Base-by-base conservation (phyloP, 805 yeast species). In the Cyberlindnera samutprakarnensis region DNA sequence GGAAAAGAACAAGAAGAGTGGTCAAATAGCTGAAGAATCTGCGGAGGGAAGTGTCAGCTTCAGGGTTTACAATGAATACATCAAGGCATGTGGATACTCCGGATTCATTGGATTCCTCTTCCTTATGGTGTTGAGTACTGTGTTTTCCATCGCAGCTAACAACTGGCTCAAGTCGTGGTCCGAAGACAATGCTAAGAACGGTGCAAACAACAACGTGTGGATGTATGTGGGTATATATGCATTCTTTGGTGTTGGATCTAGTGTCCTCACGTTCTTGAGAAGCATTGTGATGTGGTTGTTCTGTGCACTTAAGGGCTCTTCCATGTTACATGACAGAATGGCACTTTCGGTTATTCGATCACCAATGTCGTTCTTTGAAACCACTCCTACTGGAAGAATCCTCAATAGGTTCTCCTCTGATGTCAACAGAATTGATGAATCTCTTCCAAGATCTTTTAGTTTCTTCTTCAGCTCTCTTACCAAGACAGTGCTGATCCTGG, bases 161-260 rank as follows among this genome's bases (percentile, higher is more conserved):
- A 73, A 72, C 49, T 76, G 84, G 78, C 61, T 79, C 43, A 78
- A 78, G 42, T 61, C 67, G 38, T 79, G 88, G 88, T 71, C 86
- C 2, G 84, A 78, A 43, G 52, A 59, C 7, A 57, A 61, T 24
- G 58, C 58, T 20, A 62, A 60, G 17, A 41, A 50, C 26, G 72
- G 72, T 10, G 23, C 47, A 2, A 77, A 74, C 39, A 47, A 51
- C 5, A 43, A 67, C 27, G 68, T 71, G 7, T 49, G 57, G 35
- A 55, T 47, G 37, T 78, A 64, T 51, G 70, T 78, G 37, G 61
- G 63, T 2, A 45, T 77, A 16, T 79, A 78, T 51, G 74, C 77
- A 8, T 32, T 61, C 11, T 57, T 79, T 34, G 83, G 85, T 11
- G 37, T 78, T 16, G 56, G 65, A 9, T 62, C 76, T 3, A 73